A percentile compares a stretch with the other conserved stretches of the same genome.
phyloP scores from a whole-genome alignment of 1,284 basidiomycete species.

The Austroboletus novae-zelandiae region DNA sequence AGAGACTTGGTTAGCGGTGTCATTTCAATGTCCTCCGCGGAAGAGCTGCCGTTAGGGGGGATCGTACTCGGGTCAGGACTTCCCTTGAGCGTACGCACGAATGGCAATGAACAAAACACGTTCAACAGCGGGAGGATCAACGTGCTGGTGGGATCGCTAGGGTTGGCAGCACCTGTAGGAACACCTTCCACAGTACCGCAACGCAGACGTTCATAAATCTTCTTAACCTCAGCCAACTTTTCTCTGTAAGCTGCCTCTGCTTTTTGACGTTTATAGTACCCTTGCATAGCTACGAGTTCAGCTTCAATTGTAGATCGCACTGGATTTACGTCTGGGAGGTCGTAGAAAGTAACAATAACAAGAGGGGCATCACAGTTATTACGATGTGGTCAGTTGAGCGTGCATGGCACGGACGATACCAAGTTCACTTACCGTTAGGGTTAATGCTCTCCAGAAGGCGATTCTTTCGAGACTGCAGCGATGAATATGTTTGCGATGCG shows the following conservation, averaged over 20 bases:
- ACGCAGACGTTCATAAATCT: conserved; percentile 36
- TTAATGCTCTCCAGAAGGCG: conserved; percentile 36
- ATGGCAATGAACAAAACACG: conserved; percentile 45
- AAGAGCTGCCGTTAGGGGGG: conserved; percentile 1
- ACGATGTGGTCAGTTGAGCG: background rate
- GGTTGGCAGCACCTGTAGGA: background rate
- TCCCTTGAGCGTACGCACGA: conserved; percentile 39
- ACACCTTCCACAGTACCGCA: conserved; percentile 8
- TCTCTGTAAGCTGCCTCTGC: conserved; percentile 24
- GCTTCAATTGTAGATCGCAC: conserved; percentile 27
- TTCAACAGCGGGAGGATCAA: conserved; percentile 39
- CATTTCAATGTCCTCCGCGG: conserved; percentile 28
- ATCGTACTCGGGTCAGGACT: conserved; percentile 17
- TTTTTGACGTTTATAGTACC: conserved; percentile 24
- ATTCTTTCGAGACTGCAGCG: conserved; percentile 34
- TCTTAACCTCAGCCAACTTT: conserved; percentile 27
- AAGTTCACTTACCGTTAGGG: conserved; percentile 29
- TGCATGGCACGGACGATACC: background rate
- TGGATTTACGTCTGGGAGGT: conserved; percentile 27
- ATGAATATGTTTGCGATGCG: conserved; percentile 34
- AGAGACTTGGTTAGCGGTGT: conserved; percentile 37
- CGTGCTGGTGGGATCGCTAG: conserved; percentile 10
- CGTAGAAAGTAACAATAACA: background rate
- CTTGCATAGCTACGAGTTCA: conserved; percentile 32
- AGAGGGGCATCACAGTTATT: background rate